Conservation (phyloP, 2,329 filamentous ascomycete species). For the Diplodia corticola region DNA sequence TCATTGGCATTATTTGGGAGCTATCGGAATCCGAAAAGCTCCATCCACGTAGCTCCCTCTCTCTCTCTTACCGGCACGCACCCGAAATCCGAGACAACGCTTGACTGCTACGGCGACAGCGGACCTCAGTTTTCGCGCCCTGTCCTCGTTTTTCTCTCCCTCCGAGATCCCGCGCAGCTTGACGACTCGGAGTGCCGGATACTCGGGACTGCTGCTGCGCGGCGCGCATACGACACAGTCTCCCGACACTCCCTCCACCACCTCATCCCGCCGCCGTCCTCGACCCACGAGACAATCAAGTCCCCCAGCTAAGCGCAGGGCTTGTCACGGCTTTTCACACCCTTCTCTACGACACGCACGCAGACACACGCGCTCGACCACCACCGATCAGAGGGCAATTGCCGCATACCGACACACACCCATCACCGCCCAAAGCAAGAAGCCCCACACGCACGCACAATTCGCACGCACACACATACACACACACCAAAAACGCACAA, state of each 20-base stretch:
- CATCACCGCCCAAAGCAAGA: background rate
- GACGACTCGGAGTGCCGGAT: background rate
- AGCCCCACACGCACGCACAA: background rate
- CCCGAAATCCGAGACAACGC: background rate
- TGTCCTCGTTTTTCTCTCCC: background rate
- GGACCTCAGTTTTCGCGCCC: background rate
- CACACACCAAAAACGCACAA: no score
- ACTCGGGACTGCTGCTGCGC: background rate
- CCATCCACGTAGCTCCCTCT: background rate
- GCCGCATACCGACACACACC: no score
- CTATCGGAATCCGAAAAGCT: background rate
- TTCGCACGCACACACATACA: background rate
- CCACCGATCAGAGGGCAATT: no score
- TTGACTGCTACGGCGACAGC: background rate
- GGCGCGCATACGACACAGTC: background rate
- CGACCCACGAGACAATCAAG: background rate
- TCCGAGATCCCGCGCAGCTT: background rate
- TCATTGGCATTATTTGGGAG: background rate
- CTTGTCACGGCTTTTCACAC: background rate
- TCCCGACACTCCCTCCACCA: background rate
- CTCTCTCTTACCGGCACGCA: background rate
- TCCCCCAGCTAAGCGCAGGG: background rate
- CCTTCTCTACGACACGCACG: background rate
- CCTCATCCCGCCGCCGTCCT: background rate
- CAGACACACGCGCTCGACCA: background rate